Conservation (phyloP, 2,329 filamentous ascomycete species). For the Fusarium burgessii region DNA sequence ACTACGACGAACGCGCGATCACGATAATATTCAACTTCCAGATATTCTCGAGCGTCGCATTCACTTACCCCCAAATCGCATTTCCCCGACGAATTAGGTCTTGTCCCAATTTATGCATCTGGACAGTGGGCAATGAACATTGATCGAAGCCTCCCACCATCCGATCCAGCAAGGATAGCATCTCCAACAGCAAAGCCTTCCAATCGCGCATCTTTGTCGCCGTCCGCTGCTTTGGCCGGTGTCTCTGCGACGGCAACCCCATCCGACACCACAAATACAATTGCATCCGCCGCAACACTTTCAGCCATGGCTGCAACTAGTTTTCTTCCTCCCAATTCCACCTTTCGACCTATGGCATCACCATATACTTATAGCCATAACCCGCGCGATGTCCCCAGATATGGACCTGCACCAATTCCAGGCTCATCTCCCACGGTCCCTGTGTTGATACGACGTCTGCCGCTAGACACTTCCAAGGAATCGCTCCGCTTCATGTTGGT, state of each 20-base stretch:
- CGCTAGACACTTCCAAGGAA: slow-evolving; percentile 65
- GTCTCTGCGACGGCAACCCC: slow-evolving; percentile 5
- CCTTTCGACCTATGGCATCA: slow-evolving; percentile 54
- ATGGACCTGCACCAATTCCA: slow-evolving; percentile 56
- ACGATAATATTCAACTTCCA: slow-evolving; percentile 28
- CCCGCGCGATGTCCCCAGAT: slow-evolving; percentile 56
- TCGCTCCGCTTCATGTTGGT: slow-evolving; percentile 68
- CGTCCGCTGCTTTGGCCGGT: slow-evolving; percentile 41
- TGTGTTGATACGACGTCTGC: slow-evolving; percentile 67
- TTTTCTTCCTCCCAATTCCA: slow-evolving; percentile 51
- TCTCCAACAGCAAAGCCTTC: slow-evolving; percentile 42
- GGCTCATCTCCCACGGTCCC: slow-evolving; percentile 53
- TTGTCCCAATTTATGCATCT: slow-evolving; percentile 46
- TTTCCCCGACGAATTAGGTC: slow-evolving; percentile 34
- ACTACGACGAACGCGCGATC: slow-evolving; percentile 29
- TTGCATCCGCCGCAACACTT: slow-evolving; percentile 5
- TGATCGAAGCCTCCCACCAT: slow-evolving; percentile 25
- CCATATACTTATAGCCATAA: slow-evolving; percentile 51
- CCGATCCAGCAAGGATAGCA: slow-evolving; percentile 44
- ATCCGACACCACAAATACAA: slow-evolving; percentile 5
- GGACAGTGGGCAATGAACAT: slow-evolving; percentile 48
- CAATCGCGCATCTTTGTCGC: slow-evolving; percentile 50
- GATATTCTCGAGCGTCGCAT: slow-evolving; percentile 43
- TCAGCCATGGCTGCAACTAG: slow-evolving; percentile 59
- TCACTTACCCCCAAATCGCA: slow-evolving; percentile 30